A percentile compares a stretch with the other conserved stretches of the same genome.
Conservation (phyloP, 169 alveolate genomes). For the Cytauxzoon felis region DNA sequence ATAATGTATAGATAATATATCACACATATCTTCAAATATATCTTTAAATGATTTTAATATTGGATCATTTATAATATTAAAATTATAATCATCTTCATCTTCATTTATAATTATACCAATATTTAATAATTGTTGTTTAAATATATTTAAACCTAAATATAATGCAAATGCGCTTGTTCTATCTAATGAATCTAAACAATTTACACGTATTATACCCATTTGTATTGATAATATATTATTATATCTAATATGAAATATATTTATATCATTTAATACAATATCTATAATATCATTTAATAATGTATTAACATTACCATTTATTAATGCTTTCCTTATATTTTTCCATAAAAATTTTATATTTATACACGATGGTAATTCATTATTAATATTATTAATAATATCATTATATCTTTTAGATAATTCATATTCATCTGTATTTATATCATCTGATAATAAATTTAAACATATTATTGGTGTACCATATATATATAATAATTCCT, state of each 20-base stretch:
- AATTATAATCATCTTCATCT: conserved; percentile 20
- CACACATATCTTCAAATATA: conserved; percentile 69
- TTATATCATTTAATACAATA: neutral
- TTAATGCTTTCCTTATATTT: conserved; percentile 55
- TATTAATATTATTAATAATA: conserved; percentile 40
- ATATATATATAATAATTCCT: conserved; percentile 28
- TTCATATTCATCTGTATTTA: conserved; percentile 55
- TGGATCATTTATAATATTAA: conserved; percentile 16
- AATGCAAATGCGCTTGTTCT: conserved; percentile 91
- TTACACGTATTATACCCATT: conserved; percentile 90
- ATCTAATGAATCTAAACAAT: conserved; percentile 97
- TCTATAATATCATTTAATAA: conserved; percentile 53
- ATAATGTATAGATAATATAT: conserved; percentile 70
- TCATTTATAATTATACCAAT: conserved; percentile 28
- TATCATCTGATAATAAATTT: conserved; percentile 63
- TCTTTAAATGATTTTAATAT: conserved; percentile 35
- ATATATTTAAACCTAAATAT: conserved; percentile 53
- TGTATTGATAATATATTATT: conserved; percentile 61
- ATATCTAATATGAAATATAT: conserved; percentile 18
- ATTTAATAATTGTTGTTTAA: conserved; percentile 42
- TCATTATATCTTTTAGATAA: conserved; percentile 47
- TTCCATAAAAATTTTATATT: conserved; percentile 45
- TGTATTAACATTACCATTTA: conserved; percentile 34
- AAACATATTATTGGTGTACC: conserved; percentile 66
- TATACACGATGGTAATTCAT: conserved; percentile 48